phyloP scores from a whole-genome alignment of 306 rosid genomes.

The Calophaca sinica region DNA sequence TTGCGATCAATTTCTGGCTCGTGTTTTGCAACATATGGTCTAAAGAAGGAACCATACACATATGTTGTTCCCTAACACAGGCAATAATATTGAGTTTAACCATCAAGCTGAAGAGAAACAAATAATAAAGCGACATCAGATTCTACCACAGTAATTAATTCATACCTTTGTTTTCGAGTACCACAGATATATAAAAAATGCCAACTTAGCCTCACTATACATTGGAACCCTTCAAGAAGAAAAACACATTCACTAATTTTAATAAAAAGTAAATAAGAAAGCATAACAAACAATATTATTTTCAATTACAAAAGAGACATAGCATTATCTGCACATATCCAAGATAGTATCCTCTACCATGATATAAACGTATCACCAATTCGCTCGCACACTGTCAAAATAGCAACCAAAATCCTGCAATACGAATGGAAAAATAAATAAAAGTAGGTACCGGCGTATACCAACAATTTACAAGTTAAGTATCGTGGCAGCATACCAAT shows the following conservation, averaged over 20 bases:
- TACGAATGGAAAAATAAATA: conserved; percentile 12
- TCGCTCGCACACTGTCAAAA: conserved; percentile 83
- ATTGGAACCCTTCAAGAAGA: conserved; percentile 84
- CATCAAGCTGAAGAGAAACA: conserved; percentile 26
- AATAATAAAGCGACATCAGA: conserved; percentile 33
- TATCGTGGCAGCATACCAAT: conserved; percentile 62
- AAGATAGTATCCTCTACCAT: conserved; percentile 62
- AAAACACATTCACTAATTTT: neutral
- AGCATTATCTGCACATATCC: conserved; percentile 29
- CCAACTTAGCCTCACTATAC: conserved; percentile 96
- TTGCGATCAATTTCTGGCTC: conserved; percentile 84
- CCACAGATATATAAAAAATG: conserved; percentile 89
- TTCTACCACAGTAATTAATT: conserved; percentile 22
- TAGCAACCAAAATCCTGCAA: conserved; percentile 92
- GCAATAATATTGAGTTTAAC: conserved; percentile 14
- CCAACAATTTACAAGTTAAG: conserved; percentile 16
- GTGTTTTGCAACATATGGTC: conserved; percentile 82
- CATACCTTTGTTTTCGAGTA: conserved; percentile 87
- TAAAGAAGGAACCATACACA: conserved; percentile 88
- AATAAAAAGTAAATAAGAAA: conserved; percentile 23
- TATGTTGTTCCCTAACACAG: conserved; percentile 75
- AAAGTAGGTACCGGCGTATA: neutral
- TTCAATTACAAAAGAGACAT: conserved; percentile 17
- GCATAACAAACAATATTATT: neutral
- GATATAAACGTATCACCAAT: conserved; percentile 84